A percentile compares a stretch with the other conserved stretches of the same genome.
These are phyloP conservation scores for Nakazawaea wyomingensis DNA, from an alignment of 805 yeast genomes.

Conservation along the genomic window DNA sequence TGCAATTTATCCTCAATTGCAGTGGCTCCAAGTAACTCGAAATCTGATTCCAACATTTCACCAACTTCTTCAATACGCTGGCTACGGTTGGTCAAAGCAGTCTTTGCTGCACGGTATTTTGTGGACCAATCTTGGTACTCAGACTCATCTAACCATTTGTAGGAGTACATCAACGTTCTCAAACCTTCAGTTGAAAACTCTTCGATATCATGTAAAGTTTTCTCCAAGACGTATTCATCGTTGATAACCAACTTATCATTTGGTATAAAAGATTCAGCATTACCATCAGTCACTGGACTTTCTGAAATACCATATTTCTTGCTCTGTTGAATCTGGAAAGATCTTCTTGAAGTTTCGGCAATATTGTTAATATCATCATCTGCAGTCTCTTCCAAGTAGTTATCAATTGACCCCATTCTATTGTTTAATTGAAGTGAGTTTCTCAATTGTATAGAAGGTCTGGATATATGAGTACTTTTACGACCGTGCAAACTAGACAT, in stretches of 20 bases:
- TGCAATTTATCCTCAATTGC: slow-evolving; percentile 97
- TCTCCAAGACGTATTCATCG: slow-evolving; percentile 74
- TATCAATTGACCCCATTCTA: slow-evolving; percentile 40
- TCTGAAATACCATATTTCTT: slow-evolving; percentile 42
- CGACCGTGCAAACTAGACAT: slow-evolving; percentile 18
- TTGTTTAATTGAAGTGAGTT: not conserved
- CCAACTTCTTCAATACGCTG: slow-evolving; percentile 68
- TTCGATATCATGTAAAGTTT: slow-evolving; percentile 85
- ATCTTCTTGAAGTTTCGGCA: slow-evolving; percentile 46
- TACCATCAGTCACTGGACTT: not conserved
- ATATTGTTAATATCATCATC: slow-evolving; percentile 52
- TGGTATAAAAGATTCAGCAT: slow-evolving; percentile 25
- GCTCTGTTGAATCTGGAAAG: slow-evolving; percentile 55
- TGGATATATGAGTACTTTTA: slow-evolving; percentile 24
- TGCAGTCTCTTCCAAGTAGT: slow-evolving; percentile 35
- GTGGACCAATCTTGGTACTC: slow-evolving; percentile 65
- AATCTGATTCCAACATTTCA: slow-evolving; percentile 58
- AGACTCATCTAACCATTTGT: slow-evolving; percentile 55
- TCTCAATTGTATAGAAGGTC: slow-evolving; percentile 23
- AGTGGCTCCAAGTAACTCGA: slow-evolving; percentile 81
- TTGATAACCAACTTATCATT: slow-evolving; percentile 57
- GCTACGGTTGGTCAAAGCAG: slow-evolving; percentile 65
- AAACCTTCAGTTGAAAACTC: slow-evolving; percentile 94
- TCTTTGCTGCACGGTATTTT: slow-evolving; percentile 69
- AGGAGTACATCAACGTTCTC: slow-evolving; percentile 82